Conservation (phyloP, 2,329 filamentous ascomycete species). For the Pseudogymnoascus sp. region DNA sequence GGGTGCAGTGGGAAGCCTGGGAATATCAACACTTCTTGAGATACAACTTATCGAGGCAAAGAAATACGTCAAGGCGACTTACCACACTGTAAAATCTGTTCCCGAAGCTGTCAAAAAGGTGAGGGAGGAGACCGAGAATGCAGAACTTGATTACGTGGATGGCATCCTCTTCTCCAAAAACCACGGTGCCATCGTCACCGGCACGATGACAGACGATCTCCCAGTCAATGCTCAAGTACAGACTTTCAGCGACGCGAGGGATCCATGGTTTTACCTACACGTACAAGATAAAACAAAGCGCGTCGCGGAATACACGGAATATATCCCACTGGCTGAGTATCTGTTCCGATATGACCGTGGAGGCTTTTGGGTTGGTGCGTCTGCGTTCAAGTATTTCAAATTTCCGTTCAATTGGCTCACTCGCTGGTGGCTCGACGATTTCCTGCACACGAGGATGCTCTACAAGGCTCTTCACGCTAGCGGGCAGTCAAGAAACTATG, state of each 20-base stretch:
- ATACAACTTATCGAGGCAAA: conserved; percentile 45
- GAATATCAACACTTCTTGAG: conserved; percentile 51
- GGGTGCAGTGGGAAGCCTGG: conserved; percentile 50
- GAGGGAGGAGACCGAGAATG: conserved; percentile 26
- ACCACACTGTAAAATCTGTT: conserved; percentile 38
- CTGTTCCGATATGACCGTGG: conserved; percentile 56
- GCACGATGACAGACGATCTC: conserved; percentile 37
- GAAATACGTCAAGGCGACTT: conserved; percentile 47
- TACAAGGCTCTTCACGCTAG: conserved; percentile 54
- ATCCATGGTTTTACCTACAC: conserved; percentile 60
- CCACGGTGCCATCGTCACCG: conserved; percentile 45
- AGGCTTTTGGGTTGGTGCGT: conserved; percentile 54
- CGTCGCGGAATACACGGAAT: conserved; percentile 27
- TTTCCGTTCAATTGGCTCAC: conserved; percentile 52
- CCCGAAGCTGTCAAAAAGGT: conserved; percentile 37
- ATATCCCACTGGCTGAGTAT: conserved; percentile 42
- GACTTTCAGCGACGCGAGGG: conserved; percentile 42
- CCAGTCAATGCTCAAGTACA: conserved; percentile 22
- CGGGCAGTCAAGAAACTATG: conserved; percentile 44
- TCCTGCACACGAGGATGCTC: conserved; percentile 52
- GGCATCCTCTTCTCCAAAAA: conserved; percentile 44
- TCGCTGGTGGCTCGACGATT: conserved; percentile 49
- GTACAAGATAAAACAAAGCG: conserved; percentile 34
- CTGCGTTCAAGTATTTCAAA: conserved; percentile 52
- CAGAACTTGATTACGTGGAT: conserved; percentile 49